Base-by-base conservation (phyloP, 495 filamentous ascomycete genomes). In the Mytilinidion resinicola region DNA sequence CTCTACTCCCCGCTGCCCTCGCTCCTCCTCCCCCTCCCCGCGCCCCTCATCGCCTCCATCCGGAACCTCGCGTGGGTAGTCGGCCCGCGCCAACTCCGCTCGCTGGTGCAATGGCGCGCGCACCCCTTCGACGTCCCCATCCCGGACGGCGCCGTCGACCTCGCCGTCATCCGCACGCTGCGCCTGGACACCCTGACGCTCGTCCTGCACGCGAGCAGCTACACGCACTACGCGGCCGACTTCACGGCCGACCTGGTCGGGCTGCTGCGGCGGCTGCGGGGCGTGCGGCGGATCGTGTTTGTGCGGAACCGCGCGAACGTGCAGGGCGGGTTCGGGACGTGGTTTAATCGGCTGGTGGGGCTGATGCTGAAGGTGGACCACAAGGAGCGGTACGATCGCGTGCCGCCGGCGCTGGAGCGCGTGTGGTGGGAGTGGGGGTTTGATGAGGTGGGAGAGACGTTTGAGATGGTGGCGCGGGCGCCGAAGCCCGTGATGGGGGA, bases 351-450 rank as follows among this genome's bases (percentile, higher is more conserved):
- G 0, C 57, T 72, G 9, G 50, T 68, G 21, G 67, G 67, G 14
- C 51, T 67, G n/a, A 61, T 72, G 7, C 48, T 72, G 59, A 68
- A 68, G 46, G 58, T 62, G 20, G 69, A 72, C 53, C 69, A 67
- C 50, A 56, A 61, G 1, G 52, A 65, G 42, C 49, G 69, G 20
- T 72, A 67, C 48, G 60, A 65, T 38, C 58, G 36, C 14, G 21
- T 42, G 4, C 62, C 56, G 8, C 53, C 60, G 2, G 41, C 55
- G 43, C 15, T 59, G 36, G 65, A 67, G 48, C 55, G 49, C 5
- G 59, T 56, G 7, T 72, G 69, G 69, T 72, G 69, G 69, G 52
- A 50, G 48, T 72, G 69, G 69, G 55, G 53, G 11, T 69, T 57
- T 50, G 63, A 68, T 57, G 52, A 65, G 0, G 21, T 21, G n/a